Evolutionary conservation across 169 alveolate genomes (phyloP).

Genomic region (Plasmodium sp.): DNA sequence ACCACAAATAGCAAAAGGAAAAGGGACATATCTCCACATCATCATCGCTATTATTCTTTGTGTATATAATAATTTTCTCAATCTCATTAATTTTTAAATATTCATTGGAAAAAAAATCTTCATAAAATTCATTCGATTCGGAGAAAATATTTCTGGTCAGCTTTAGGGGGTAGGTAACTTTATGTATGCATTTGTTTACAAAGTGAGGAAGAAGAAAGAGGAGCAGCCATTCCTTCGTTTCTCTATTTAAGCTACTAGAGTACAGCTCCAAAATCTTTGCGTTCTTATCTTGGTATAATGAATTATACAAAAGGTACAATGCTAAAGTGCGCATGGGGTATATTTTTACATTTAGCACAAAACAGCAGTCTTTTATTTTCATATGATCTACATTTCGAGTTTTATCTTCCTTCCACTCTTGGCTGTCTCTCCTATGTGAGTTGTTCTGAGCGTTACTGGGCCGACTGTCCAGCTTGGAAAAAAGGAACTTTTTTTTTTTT

Average conservation of each 20-base stretch:
- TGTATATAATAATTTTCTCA: slow-evolving; percentile 54
- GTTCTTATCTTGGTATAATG: slow-evolving; percentile 40
- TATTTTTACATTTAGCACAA: slow-evolving; percentile 42
- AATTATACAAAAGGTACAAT: slow-evolving; percentile 43
- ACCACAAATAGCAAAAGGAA: slow-evolving; percentile 48
- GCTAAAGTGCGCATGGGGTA: slow-evolving; percentile 51
- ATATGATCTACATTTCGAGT: slow-evolving; percentile 19
- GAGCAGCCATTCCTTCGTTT: slow-evolving; percentile 58
- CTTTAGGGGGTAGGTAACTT: slow-evolving; percentile 67
- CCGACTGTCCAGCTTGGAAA: background rate
- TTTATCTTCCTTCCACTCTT: background rate
- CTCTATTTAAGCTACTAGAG: slow-evolving; percentile 50
- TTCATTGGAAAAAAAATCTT: slow-evolving; percentile 73
- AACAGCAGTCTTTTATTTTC: slow-evolving; percentile 61
- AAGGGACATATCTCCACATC: slow-evolving; percentile 48
- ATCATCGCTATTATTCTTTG: slow-evolving; percentile 53
- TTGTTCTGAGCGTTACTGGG: background rate
- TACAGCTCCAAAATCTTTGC: slow-evolving; percentile 25
- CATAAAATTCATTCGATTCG: slow-evolving; percentile 64
- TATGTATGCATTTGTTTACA: slow-evolving; percentile 51
- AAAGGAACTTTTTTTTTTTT: background rate
- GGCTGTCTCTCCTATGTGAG: background rate
- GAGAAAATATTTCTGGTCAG: slow-evolving; percentile 47
- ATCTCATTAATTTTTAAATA: slow-evolving; percentile 64
- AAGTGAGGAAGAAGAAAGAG: slow-evolving; percentile 54